A percentile compares a stretch with the other conserved stretches of the same genome.
These are phyloP conservation scores for Komagataella pastoris DNA, from an alignment of 805 yeast species.

Conservation along the genomic window DNA sequence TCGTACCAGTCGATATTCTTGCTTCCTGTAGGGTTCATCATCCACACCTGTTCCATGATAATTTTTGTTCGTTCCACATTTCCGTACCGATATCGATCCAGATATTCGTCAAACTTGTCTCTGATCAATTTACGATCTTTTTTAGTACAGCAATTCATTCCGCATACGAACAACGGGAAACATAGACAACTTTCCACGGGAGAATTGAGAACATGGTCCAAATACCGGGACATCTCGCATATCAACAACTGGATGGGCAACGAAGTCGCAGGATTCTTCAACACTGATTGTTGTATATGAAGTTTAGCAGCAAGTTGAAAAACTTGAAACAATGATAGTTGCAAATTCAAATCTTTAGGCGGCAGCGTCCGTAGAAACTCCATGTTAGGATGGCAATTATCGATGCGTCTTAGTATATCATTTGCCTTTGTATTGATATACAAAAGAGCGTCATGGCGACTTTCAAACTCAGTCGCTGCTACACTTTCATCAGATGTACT, in stretches of 20 bases:
- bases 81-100: slow-evolving; percentile 54
- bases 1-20: slow-evolving; percentile 62
- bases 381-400: slow-evolving; percentile 37
- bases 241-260: slow-evolving; percentile 49
- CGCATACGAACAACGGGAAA: slow-evolving; percentile 71
- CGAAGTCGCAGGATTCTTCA: slow-evolving; percentile 45
- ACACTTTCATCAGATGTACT: slow-evolving; percentile 1
- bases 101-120: slow-evolving; percentile 37
- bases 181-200: slow-evolving; percentile 59
- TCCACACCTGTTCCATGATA: slow-evolving; percentile 37
- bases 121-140: slow-evolving; percentile 40
- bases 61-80: slow-evolving; percentile 34
- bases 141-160: slow-evolving; percentile 46
- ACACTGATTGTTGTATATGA: slow-evolving; percentile 53
- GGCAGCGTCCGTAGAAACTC: slow-evolving; percentile 23
- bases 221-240: slow-evolving; percentile 36
- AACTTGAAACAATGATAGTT: slow-evolving; percentile 57
- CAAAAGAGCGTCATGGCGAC: slow-evolving; percentile 20
- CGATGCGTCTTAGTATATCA: slow-evolving; percentile 34
- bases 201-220: slow-evolving; percentile 52
- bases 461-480: background rate
- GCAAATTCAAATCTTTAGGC: slow-evolving; percentile 44
- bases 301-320: slow-evolving; percentile 58
- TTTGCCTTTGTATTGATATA: slow-evolving; percentile 20
- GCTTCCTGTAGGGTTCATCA: slow-evolving; percentile 34